Conservation (phyloP, 1,139 yeast genomes). For the Geotrichum aggregatum region DNA sequence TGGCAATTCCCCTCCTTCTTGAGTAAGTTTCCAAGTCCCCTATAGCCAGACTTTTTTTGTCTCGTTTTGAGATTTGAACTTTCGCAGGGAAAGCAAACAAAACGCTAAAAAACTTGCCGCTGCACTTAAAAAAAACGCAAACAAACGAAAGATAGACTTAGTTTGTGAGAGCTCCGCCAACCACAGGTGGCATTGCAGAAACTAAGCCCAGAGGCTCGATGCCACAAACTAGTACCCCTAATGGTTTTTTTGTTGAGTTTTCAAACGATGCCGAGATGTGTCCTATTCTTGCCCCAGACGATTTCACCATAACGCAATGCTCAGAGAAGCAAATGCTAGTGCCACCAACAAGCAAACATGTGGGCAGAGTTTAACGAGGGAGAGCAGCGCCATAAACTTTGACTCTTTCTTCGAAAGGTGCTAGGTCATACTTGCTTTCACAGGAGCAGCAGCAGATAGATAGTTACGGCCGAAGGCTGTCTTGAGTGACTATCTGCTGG, state of each 20-base stretch:
- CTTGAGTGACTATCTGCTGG: conserved; percentile 6
- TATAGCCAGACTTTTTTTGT: conserved; percentile 8
- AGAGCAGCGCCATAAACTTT: neutral
- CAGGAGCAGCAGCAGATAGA: conserved; percentile 4
- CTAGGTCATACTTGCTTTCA: neutral
- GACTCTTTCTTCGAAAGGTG: neutral
- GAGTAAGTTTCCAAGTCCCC: conserved; percentile 8
- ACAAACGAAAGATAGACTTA: neutral
- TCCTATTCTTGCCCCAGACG: neutral
- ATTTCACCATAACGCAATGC: neutral
- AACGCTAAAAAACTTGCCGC: conserved; percentile 11
- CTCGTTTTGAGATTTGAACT: neutral
- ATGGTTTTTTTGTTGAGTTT: conserved; percentile 8
- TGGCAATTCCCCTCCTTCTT: conserved; percentile 1
- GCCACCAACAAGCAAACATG: neutral
- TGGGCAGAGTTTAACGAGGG: neutral
- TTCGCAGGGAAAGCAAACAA: conserved; percentile 1
- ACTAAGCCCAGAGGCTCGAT: conserved; percentile 1
- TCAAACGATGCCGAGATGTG: neutral
- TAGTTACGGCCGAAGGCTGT: neutral
- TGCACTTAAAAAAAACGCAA: conserved; percentile 3
- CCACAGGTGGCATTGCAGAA: conserved; percentile 4
- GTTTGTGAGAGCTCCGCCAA: neutral
- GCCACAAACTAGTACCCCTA: conserved; percentile 1
- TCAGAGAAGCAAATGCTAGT: conserved; percentile 2